Base-by-base conservation (phyloP, 1,139 yeast species). In the Meyerozyma guilliermondii region DNA sequence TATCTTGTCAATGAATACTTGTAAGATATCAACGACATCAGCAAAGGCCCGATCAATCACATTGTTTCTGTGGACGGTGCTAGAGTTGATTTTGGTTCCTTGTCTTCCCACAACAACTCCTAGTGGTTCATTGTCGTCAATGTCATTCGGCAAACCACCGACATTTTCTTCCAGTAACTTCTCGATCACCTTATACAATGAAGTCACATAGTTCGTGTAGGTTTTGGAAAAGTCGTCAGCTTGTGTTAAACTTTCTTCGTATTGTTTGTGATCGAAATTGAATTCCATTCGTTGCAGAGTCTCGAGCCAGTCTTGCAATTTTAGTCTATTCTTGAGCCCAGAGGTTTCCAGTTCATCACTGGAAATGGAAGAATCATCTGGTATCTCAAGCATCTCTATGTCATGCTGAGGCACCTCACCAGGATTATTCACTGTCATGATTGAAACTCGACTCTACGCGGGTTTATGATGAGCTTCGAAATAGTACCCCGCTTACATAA, bases 371-470 rank as follows among this genome's bases (percentile, higher is more conserved):
- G 54, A 41, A 37, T 66, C 68, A 14, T 66, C 76, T 1, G 74
- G 75, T 22, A 72, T 63, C 39, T 71, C 76, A 41, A 73, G 58
- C 76, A 71, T 70, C 46, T 71, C 77, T 28, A 72, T 70, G 46
- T 71, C 76, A 35, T 64, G 36, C 26, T 20, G 23, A 16, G 36
- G 36, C 20, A 33, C 14, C 13, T 33, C 26, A 4, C 14, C 36
- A 10, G 36, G 36, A 7, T 33, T 17, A 9, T 20, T 20, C n/a
- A 33, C 36, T 2, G 36, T 33, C 36, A 33, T 33, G 23, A 26
- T 33, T n/a, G 14, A 20, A 22, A 29, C 16, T 29, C 13, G 13
- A n/a, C 10, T 29, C n/a, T 29, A 29, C 33, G 33, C 33, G 33
- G 11, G 33, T 29, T 29, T 29, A 20, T 29, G 33, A 29, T 13